phyloP scores from a whole-genome alignment of 2,329 filamentous ascomycete genomes.

The Epichloe sp. region DNA sequence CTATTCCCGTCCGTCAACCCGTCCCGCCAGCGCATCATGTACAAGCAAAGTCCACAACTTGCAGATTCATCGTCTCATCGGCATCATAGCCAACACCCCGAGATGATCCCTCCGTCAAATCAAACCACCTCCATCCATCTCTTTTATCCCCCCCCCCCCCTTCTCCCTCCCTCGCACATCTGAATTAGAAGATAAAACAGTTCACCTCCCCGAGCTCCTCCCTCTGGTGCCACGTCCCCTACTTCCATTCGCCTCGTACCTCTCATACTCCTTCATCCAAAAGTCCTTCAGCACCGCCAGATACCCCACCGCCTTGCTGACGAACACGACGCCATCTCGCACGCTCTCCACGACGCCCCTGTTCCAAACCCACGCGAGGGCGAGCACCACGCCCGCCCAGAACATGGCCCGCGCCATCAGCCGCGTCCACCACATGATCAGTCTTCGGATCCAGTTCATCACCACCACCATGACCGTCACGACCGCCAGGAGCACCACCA shows the following conservation, averaged over 20 bases:
- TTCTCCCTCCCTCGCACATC: no score
- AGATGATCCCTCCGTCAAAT: neutral
- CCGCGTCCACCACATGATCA: constrained; percentile 67
- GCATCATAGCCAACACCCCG: no score
- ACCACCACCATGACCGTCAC: constrained; percentile 47
- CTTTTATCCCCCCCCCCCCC: no score
- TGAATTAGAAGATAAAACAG: neutral
- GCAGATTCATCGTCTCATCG: no score
- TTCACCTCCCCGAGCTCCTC: neutral
- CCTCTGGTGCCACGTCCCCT: neutral
- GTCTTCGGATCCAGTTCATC: constrained; percentile 56
- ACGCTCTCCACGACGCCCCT: constrained; percentile 52
- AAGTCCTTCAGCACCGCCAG: constrained; percentile 35
- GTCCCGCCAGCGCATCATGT: no score
- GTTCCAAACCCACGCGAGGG: constrained; percentile 46
- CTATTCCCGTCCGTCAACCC: no score
- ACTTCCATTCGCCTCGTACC: constrained; percentile 11
- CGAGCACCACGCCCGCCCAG: constrained; percentile 44
- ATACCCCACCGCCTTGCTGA: constrained; percentile 31
- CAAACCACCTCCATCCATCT: no score
- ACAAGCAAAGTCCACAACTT: no score
- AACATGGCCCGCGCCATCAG: constrained; percentile 49
- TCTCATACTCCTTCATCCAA: constrained; percentile 44
- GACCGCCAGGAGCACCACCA: constrained; percentile 20
- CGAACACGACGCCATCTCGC: constrained; percentile 39